phyloP scores from a whole-genome alignment of 108 stramenopile species.

The Nannochloropsis granulata region DNA sequence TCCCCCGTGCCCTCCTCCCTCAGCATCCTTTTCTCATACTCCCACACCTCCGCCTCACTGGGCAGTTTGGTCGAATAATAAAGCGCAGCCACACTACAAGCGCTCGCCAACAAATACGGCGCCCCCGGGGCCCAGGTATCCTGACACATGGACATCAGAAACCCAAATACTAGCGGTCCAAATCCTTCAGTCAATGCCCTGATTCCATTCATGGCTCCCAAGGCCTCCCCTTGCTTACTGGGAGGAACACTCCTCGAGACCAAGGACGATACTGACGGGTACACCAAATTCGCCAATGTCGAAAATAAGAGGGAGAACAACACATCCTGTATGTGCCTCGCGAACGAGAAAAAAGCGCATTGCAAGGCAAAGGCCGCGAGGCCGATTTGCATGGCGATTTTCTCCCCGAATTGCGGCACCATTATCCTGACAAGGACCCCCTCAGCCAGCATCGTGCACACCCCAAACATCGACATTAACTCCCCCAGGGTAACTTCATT shows the following conservation, averaged over 20 bases:
- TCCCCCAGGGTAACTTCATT: constrained; percentile 56
- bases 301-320: constrained; percentile 35
- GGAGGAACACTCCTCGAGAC: constrained; percentile 59
- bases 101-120: neutral
- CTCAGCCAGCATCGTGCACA: constrained; percentile 83
- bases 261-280: constrained; percentile 62
- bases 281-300: constrained; percentile 66
- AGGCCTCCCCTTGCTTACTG: constrained; percentile 60
- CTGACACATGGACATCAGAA: constrained; percentile 16
- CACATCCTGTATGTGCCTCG: constrained; percentile 47
- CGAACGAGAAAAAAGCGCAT: constrained; percentile 67
- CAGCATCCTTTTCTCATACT: neutral
- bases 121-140: neutral
- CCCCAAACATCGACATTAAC: constrained; percentile 71
- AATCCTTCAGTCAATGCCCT: constrained; percentile 74
- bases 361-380: constrained; percentile 68
- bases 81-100: neutral
- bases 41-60: neutral
- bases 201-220: constrained; percentile 80
- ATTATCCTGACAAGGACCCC: constrained; percentile 32
- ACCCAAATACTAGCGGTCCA: constrained; percentile 15
- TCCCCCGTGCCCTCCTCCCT: neutral
- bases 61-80: neutral
- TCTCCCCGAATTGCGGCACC: constrained; percentile 5
- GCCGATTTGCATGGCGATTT: constrained; percentile 41